These are phyloP conservation scores for Tolypocladium pustulatum DNA, from an alignment of 2,329 filamentous ascomycete genomes.

Conservation along the genomic window DNA sequence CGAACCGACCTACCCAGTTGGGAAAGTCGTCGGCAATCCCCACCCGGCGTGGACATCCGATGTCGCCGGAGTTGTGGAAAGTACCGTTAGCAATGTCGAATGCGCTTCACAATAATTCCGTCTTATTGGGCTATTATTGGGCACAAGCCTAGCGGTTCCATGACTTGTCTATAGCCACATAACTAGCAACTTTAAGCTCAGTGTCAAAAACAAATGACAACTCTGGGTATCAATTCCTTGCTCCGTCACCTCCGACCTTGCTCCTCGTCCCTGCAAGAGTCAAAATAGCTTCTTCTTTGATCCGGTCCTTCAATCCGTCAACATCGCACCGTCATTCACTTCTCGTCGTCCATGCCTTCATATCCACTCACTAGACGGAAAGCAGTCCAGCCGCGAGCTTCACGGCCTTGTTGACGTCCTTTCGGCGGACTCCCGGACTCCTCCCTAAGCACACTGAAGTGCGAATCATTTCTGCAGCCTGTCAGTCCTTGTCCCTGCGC, in stretches of 20 bases:
- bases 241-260: neutral
- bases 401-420: slow-evolving; percentile 23
- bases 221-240: neutral
- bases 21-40: neutral
- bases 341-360: neutral
- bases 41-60: neutral
- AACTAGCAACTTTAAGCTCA: neutral
- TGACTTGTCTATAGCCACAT: too few relatives aligned
- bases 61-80: neutral
- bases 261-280: neutral
- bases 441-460: slow-evolving; percentile 28
- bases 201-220: too few relatives aligned
- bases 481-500: neutral
- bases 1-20: neutral
- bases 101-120: neutral
- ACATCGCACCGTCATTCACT: neutral
- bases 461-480: slow-evolving; percentile 21
- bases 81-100: neutral
- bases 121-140: neutral
- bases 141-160: neutral
- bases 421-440: slow-evolving; percentile 26
- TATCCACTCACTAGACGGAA: neutral
- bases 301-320: neutral
- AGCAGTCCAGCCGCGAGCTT: slow-evolving; percentile 13
- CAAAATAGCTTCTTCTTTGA: neutral